A percentile compares a stretch with the other conserved stretches of the same genome.
These are phyloP conservation scores for Diaporthe citrichinensis DNA, from an alignment of 2,329 filamentous ascomycete species.

Conservation along the genomic window DNA sequence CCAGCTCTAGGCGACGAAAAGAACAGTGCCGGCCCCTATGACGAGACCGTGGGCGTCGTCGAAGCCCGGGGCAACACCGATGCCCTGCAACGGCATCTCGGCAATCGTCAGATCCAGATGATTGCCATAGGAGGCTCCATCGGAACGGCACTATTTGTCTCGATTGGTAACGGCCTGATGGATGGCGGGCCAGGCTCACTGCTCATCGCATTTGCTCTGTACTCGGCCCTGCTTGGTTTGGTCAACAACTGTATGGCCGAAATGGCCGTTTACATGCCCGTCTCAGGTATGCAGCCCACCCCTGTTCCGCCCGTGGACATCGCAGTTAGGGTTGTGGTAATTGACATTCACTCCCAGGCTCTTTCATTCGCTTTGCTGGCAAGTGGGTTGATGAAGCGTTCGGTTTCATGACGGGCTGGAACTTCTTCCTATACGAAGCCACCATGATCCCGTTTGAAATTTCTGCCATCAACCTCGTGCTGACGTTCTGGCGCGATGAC, in stretches of 20 bases:
- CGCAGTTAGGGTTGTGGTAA: neutral
- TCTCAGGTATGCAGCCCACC: conserved; percentile 56
- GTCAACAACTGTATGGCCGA: conserved; percentile 77
- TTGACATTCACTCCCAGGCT: conserved; percentile 50
- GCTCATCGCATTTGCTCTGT: conserved; percentile 71
- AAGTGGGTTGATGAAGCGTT: conserved; percentile 76
- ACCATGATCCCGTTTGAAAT: conserved; percentile 59
- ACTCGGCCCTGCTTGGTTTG: conserved; percentile 68
- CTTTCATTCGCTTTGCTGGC: conserved; percentile 75
- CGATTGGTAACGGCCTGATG: conserved; percentile 69
- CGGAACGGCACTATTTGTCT: conserved; percentile 72
- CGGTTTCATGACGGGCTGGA: conserved; percentile 68
- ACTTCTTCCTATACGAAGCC: conserved; percentile 59
- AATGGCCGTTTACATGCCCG: conserved; percentile 74
- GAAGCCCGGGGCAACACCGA: conserved; percentile 41
- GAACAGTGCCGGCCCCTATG: conserved; percentile 9
- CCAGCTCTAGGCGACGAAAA: conserved; percentile 30
- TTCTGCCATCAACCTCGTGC: conserved; percentile 56
- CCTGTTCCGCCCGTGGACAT: neutral
- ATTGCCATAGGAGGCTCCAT: conserved; percentile 72
- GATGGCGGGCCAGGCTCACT: conserved; percentile 63
- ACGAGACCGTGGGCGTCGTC: conserved; percentile 30
- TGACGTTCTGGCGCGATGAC: conserved; percentile 62
- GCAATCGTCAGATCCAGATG: conserved; percentile 70
- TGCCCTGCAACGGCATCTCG: conserved; percentile 61